These are phyloP conservation scores for Garcileccinum viscosum DNA, from an alignment of 1,284 basidiomycete genomes.

Conservation along the genomic window DNA sequence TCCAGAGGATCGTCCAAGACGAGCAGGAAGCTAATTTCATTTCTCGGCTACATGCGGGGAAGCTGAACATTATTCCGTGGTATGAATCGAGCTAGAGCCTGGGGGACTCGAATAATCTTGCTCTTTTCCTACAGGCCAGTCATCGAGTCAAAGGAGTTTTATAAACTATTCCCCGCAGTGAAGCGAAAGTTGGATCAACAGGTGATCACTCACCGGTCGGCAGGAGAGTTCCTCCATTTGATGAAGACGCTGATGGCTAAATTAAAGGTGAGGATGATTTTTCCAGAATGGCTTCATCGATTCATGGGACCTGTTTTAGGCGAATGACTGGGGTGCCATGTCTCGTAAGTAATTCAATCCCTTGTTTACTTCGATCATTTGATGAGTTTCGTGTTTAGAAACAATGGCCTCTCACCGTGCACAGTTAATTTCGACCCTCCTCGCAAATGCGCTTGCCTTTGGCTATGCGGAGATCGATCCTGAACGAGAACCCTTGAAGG, in stretches of 20 bases:
- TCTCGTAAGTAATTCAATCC: slow-evolving; percentile 51
- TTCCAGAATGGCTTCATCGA: neutral
- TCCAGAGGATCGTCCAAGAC: slow-evolving; percentile 59
- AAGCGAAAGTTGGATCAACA: slow-evolving; percentile 57
- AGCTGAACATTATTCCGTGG: slow-evolving; percentile 62
- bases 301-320: slow-evolving; percentile 38
- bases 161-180: slow-evolving; percentile 54
- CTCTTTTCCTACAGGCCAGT: slow-evolving; percentile 50
- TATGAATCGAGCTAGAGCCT: slow-evolving; percentile 2
- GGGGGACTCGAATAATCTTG: no score
- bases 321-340: slow-evolving; percentile 68
- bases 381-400: slow-evolving; percentile 44
- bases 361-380: neutral
- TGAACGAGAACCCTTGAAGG: slow-evolving; percentile 57
- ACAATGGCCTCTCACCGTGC: slow-evolving; percentile 61
- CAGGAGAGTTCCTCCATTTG: slow-evolving; percentile 55
- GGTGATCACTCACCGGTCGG: slow-evolving; percentile 52
- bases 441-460: slow-evolving; percentile 52
- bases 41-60: slow-evolving; percentile 57
- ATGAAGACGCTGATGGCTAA: slow-evolving; percentile 53
- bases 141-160: slow-evolving; percentile 65
- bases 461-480: slow-evolving; percentile 54
- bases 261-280: slow-evolving; percentile 50
- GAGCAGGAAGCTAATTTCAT: slow-evolving; percentile 70
- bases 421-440: slow-evolving; percentile 46